Conservation (phyloP, 177 flowering plant genomes). For the Vitis hybrid region DNA sequence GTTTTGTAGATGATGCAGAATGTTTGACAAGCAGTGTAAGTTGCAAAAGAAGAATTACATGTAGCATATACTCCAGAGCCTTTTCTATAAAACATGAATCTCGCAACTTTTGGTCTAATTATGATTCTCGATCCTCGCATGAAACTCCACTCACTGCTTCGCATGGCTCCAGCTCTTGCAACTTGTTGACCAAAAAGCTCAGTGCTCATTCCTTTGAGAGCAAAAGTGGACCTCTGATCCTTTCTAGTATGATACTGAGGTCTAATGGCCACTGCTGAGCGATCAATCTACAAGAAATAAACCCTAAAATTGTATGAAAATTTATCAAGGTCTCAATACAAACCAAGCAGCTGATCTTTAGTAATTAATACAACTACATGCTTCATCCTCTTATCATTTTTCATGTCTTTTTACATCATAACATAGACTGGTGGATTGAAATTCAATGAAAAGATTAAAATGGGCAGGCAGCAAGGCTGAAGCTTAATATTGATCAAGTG, state of each 20-base stretch:
- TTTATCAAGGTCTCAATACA: neutral
- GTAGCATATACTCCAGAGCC: conserved; percentile 46
- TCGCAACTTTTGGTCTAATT: conserved; percentile 33
- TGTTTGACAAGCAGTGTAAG: neutral
- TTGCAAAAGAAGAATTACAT: conserved; percentile 43
- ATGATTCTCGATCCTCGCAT: conserved; percentile 42
- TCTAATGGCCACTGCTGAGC: conserved; percentile 7
- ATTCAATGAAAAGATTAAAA: neutral
- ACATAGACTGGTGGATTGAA: neutral
- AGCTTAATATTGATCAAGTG: too few relatives aligned
- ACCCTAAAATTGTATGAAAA: conserved; percentile 1
- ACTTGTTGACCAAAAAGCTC: conserved; percentile 29
- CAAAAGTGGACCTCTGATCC: conserved; percentile 12
- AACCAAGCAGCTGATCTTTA: neutral
- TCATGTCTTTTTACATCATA: neutral
- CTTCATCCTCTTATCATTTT: neutral
- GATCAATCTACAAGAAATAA: conserved; percentile 21
- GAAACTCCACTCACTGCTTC: conserved; percentile 44
- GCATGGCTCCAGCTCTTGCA: conserved; percentile 14
- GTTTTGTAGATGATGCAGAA: neutral
- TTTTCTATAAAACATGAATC: conserved; percentile 20
- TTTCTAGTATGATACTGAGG: conserved; percentile 1
- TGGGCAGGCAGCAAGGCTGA: neutral
- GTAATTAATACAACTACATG: too few relatives aligned
- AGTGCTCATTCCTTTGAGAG: conserved; percentile 23